Conservation (phyloP, 2,329 filamentous ascomycete genomes). For the Scedosporium boydii region DNA sequence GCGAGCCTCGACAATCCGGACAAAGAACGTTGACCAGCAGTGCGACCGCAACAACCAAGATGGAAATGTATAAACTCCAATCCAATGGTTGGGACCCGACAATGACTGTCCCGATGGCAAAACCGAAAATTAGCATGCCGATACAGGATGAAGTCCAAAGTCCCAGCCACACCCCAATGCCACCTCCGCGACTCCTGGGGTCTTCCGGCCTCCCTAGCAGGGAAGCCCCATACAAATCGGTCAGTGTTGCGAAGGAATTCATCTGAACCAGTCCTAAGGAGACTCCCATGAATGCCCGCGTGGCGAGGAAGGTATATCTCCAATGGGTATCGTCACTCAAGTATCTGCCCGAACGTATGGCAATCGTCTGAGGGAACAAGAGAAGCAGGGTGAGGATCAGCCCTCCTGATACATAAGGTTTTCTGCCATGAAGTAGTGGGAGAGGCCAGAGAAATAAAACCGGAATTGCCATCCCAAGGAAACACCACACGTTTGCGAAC, state of each 20-base stretch:
- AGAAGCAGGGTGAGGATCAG: slow-evolving; percentile 62
- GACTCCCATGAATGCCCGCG: slow-evolving; percentile 57
- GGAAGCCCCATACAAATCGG: slow-evolving; percentile 68
- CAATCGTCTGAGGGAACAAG: slow-evolving; percentile 65
- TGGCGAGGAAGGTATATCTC: slow-evolving; percentile 50
- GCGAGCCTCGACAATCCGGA: background rate
- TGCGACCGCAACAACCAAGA: background rate
- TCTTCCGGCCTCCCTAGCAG: slow-evolving; percentile 61
- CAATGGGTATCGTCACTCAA: slow-evolving; percentile 46
- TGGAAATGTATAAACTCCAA: background rate
- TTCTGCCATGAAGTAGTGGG: slow-evolving; percentile 65
- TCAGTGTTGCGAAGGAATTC: slow-evolving; percentile 62
- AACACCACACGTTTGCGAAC: slow-evolving; percentile 65
- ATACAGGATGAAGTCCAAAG: slow-evolving; percentile 72
- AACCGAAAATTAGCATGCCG: slow-evolving; percentile 62
- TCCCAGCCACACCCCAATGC: slow-evolving; percentile 71
- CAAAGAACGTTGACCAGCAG: background rate
- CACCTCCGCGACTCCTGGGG: slow-evolving; percentile 64
- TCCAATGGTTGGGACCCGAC: slow-evolving; percentile 42
- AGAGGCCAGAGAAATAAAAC: slow-evolving; percentile 66
- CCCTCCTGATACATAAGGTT: slow-evolving; percentile 64
- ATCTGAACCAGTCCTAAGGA: slow-evolving; percentile 67
- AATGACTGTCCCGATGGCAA: slow-evolving; percentile 65
- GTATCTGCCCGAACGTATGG: slow-evolving; percentile 46
- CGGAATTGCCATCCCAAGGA: slow-evolving; percentile 59